A percentile compares a stretch with the other conserved stretches of the same genome.
phyloP scores from a whole-genome alignment of 1,284 basidiomycete genomes.

The Cryptococcus sp. region DNA sequence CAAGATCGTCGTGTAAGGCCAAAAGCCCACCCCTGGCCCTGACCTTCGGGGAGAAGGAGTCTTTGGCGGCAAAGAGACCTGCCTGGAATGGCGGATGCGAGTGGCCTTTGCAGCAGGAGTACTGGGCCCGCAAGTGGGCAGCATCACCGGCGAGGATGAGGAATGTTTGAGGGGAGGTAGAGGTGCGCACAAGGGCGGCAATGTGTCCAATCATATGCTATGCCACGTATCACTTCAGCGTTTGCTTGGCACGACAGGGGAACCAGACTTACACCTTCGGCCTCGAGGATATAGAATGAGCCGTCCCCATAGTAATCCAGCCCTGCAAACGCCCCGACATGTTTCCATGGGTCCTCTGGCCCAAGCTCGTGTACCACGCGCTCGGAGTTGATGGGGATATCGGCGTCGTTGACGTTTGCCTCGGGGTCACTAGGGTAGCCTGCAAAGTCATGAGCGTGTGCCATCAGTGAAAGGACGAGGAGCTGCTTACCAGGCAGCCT shows the following conservation, averaged over 20 bases:
- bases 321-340: constrained; percentile 9
- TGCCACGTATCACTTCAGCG: neutral
- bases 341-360: constrained; percentile 4
- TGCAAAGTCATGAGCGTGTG: neutral
- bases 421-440: constrained; percentile 14
- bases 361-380: neutral
- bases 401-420: constrained; percentile 8
- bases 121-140: constrained; percentile 18
- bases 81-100: constrained; percentile 14
- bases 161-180: constrained; percentile 13
- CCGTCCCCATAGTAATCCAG: constrained; percentile 23
- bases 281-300: constrained; percentile 17
- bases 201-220: constrained; percentile 20
- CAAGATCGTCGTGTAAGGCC: constrained; percentile 17
- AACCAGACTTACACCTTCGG: constrained; percentile 6
- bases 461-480: neutral
- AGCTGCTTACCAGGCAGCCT: constrained; percentile 4
- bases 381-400: constrained; percentile 11
- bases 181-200: constrained; percentile 18
- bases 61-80: constrained; percentile 11
- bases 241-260: neutral
- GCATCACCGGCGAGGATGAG: constrained; percentile 15
- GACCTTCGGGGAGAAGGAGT: constrained; percentile 11
- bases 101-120: constrained; percentile 8
- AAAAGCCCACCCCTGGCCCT: constrained; percentile 12